Evolutionary conservation across 2,329 filamentous ascomycete species (phyloP), one percentile per base, ranked within the genome.

Genomic region (Fusarium tanahbumbuense): DNA sequence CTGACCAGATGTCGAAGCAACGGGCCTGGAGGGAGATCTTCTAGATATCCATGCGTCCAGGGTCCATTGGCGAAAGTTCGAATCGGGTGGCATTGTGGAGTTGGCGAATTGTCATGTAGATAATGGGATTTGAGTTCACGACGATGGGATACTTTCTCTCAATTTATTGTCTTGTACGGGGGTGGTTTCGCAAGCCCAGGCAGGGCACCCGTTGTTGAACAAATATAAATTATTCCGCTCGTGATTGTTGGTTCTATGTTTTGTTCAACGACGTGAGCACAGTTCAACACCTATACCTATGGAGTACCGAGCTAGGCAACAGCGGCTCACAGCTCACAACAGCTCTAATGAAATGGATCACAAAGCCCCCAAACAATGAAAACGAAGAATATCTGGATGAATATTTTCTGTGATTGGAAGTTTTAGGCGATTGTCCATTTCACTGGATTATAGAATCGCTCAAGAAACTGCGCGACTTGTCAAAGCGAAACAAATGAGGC

Each of bases 21-120:
- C 57, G 22, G 67, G 67, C 23, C 27, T 65, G 20, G 63, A 53
- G 7, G 37, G 37, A 50, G 60, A 32, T 25, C 56, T 58, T 28
- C 30, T 45, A 8, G 65, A 71, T 13, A 78, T 54, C 77, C 77
- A 78, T 18, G 56, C 56, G 56, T 78, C 75, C 42, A 78, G 64
- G 11, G 76, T 77, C 54, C 60, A 56, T 48, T 78, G 77, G 10
- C 49, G 49, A 10, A 25, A 12, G n/a, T 53, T 54, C 12, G 41
- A 30, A 53, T 61, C 56, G 28, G 60, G 41, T 16, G 64, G 27
- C 41, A 69, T 62, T 52, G 45, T 8, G 34, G 70, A 11, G 34
- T 37, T 37, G 34, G 34, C 34, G 10, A 37, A 12, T 37, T 37
- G 23, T n/a, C 8, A 34, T 11, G 18, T 11, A 28, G 25, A 16